A percentile compares a stretch with the other conserved stretches of the same genome.
These are phyloP conservation scores for Malbranchea zuffiana DNA, from an alignment of 2,329 filamentous ascomycete species.

Conservation along the genomic window DNA sequence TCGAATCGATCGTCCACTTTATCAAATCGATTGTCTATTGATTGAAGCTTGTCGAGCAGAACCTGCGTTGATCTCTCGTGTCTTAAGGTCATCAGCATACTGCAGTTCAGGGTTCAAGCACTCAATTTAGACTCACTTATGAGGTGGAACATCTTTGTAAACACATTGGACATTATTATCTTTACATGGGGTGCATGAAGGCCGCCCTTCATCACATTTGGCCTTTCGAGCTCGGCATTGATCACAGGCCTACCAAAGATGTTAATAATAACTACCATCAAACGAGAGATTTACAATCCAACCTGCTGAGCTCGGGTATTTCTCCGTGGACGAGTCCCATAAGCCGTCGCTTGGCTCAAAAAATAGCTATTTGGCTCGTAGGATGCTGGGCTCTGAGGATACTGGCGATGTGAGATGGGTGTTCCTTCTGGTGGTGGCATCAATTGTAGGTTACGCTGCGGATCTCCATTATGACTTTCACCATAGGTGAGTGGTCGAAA, in stretches of 20 bases:
- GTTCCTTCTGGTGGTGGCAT: conserved; percentile 24
- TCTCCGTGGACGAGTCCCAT: conserved; percentile 26
- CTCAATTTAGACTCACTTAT: conserved; percentile 55
- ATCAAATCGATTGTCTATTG: conserved; percentile 21
- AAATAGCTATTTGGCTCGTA: conserved; percentile 25
- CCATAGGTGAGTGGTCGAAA: conserved; percentile 11
- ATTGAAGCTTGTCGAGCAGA: conserved; percentile 26
- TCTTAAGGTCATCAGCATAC: conserved; percentile 17
- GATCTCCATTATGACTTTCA: conserved; percentile 25
- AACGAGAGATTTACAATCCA: conserved; percentile 12
- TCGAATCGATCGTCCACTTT: conserved; percentile 2
- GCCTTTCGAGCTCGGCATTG: conserved; percentile 79
- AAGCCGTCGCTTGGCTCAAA: conserved; percentile 21
- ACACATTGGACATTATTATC: conserved; percentile 76
- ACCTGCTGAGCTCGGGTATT: conserved; percentile 33
- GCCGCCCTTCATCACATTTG: conserved; percentile 80
- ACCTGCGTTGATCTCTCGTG: conserved; percentile 34
- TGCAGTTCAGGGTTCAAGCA: too few relatives aligned
- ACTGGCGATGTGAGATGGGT: conserved; percentile 13
- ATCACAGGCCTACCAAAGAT: conserved; percentile 65
- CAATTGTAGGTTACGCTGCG: conserved; percentile 21
- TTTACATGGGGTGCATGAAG: conserved; percentile 71
- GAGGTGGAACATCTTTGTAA: conserved; percentile 82
- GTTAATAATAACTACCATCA: conserved; percentile 10
- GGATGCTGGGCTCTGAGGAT: conserved; percentile 21